phyloP scores from a whole-genome alignment of 352 stramenopile genomes.

The Nothophytophthora sp. region DNA sequence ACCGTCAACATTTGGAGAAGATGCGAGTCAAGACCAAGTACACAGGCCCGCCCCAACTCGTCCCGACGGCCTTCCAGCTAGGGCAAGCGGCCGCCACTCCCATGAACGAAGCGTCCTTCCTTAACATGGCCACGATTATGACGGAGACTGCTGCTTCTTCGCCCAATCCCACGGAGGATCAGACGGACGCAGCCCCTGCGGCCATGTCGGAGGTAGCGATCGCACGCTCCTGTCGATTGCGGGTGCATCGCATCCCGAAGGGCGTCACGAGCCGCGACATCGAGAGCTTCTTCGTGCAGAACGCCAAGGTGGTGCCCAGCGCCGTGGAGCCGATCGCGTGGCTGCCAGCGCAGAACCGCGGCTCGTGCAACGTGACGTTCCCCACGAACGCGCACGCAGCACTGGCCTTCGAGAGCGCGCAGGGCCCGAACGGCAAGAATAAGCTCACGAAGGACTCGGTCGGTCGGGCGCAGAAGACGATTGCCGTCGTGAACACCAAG shows the following conservation, averaged over 20 bases:
- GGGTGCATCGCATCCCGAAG: conserved; percentile 74
- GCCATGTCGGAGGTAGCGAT: conserved; percentile 39
- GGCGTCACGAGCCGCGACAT: conserved; percentile 66
- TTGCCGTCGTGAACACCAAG: conserved; percentile 54
- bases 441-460: conserved; percentile 61
- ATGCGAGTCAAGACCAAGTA: conserved; percentile 16
- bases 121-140: conserved; percentile 27
- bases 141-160: background rate
- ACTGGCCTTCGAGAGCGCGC: conserved; percentile 64
- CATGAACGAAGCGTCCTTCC: conserved; percentile 35
- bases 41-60: conserved; percentile 37
- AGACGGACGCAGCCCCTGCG: no score
- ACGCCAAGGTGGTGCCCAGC: conserved; percentile 59
- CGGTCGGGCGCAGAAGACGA: conserved; percentile 67
- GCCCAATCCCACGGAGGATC: no score
- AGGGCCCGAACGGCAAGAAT: conserved; percentile 30
- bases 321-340: conserved; percentile 70
- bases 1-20: background rate
- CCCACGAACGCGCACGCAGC: conserved; percentile 56
- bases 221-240: conserved; percentile 65
- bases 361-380: conserved; percentile 76
- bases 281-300: conserved; percentile 68
- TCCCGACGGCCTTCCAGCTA: conserved; percentile 44
- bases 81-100: background rate
- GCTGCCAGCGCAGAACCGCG: conserved; percentile 61